Conservation (phyloP, 257 asterid species). For the Primulina huaijiensis region DNA sequence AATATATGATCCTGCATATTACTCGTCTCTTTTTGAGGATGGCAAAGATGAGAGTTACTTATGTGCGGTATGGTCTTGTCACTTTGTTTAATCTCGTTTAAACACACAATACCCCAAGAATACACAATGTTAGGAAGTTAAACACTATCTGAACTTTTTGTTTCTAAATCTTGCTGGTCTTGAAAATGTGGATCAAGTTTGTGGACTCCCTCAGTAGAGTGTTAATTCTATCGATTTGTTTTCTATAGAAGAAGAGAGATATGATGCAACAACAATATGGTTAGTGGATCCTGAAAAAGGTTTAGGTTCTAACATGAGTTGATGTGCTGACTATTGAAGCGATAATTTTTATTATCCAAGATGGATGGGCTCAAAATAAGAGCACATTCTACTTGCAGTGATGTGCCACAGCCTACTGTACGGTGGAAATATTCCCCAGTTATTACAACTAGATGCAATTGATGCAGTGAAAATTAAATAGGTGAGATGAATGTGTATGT, state of each 20-base stretch:
- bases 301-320: slow-evolving; percentile 3
- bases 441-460: background rate
- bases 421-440: background rate
- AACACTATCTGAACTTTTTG: slow-evolving; percentile 6
- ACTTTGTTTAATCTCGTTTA: slow-evolving; percentile 12
- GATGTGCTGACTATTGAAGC: background rate
- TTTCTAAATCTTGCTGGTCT: slow-evolving; percentile 11
- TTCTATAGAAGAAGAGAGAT: slow-evolving; percentile 12
- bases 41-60: slow-evolving; percentile 46
- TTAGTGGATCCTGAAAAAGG: background rate
- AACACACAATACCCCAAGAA: background rate
- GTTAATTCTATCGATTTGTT: slow-evolving; percentile 5
- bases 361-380: slow-evolving; percentile 3
- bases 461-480: background rate
- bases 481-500: background rate
- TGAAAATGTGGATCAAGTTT: slow-evolving; percentile 6
- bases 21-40: slow-evolving; percentile 78
- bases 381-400: slow-evolving; percentile 6
- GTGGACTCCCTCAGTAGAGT: background rate
- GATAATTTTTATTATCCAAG: background rate
- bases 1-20: slow-evolving; percentile 70
- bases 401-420: background rate
- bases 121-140: background rate
- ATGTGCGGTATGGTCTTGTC: slow-evolving; percentile 47
- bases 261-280: slow-evolving; percentile 1